Base-by-base conservation (phyloP, 169 alveolate species). In the Cryptosporidium sp. region DNA sequence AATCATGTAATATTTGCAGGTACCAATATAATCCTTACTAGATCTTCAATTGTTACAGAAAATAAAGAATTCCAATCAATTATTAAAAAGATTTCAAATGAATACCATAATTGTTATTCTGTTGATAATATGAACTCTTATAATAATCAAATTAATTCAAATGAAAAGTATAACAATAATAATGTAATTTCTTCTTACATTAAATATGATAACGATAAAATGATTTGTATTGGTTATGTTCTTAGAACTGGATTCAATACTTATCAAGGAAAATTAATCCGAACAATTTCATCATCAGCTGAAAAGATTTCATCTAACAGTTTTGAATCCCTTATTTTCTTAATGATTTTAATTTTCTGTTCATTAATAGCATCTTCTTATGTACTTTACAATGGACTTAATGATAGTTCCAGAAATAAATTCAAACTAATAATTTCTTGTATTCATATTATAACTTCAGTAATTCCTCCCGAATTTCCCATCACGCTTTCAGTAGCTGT, bases 381-480 rank as follows among this genome's bases (percentile, higher is more conserved):
- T 84, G 99, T 98, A 14, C 92, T 97, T 5, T 93, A 92, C 67
- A 85, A 95, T 86, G 97, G 97, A 8, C 26, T 95, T 12, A 85
- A 92, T 85, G 96, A 94, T 73, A 94, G 93, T 84, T 94, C 86
- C 10, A 71, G 96, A 85, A 92, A 93, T 65, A 93, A 95, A 80
- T 96, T 96, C 91, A 97, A 97, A 93, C 93, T 98, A 43, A 75
- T 98, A 37, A 92, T 98, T 14, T 95, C 98, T 58, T 97, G 98
- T 84, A 94, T 98, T n/a, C 96, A 97, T 55, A 98, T 98, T 70
- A 94, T 98, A 14, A 98, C 99, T 41, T 96, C 99, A 26, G 99
- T 98, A 43, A 99, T 98, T 12, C 99, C 99, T 6, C 99, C 99
- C 51, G 99, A 98, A 91, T 96, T 98, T 70, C 99, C 99, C 12